These are phyloP conservation scores for Ganoderma lingzhi DNA, from an alignment of 1,284 basidiomycete genomes.

Conservation along the genomic window DNA sequence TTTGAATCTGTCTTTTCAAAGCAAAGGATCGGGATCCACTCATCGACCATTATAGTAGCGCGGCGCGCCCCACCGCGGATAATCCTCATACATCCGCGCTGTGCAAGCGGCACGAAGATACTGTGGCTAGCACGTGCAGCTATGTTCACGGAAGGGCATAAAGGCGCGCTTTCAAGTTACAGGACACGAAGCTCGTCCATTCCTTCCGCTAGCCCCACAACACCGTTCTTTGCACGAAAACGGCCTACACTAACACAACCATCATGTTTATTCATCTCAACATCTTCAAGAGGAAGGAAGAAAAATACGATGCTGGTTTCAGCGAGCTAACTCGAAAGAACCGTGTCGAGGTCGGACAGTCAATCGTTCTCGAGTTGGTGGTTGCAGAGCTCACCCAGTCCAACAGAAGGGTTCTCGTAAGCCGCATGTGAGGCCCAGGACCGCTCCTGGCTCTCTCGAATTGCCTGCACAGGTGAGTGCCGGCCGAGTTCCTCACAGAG, in stretches of 20 bases:
- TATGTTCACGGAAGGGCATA: slow-evolving; percentile 15
- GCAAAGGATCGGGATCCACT: background rate
- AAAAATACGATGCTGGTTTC: slow-evolving; percentile 1
- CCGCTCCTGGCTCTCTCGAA: background rate
- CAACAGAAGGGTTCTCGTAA: slow-evolving; percentile 14
- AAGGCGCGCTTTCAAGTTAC: background rate
- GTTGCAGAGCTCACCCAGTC: background rate
- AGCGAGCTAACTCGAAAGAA: slow-evolving; percentile 10
- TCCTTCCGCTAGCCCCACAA: background rate
- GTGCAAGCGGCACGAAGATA: slow-evolving; percentile 11
- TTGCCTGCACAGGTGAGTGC: background rate
- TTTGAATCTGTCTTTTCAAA: background rate
- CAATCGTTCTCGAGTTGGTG: background rate
- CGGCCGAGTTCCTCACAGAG: background rate
- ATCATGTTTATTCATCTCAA: slow-evolving; percentile 21
- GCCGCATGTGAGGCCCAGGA: background rate
- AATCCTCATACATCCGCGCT: slow-evolving; percentile 23
- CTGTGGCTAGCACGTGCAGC: background rate
- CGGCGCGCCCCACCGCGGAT: slow-evolving; percentile 18
- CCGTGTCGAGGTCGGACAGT: slow-evolving; percentile 21
- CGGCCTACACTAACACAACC: slow-evolving; percentile 13
- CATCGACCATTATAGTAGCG: slow-evolving; percentile 1
- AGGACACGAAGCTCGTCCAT: background rate
- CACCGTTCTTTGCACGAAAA: background rate
- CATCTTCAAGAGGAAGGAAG: slow-evolving; percentile 26